phyloP scores from a whole-genome alignment of 2,329 filamentous ascomycete genomes.

The Fusarium tanahbumbuense region DNA sequence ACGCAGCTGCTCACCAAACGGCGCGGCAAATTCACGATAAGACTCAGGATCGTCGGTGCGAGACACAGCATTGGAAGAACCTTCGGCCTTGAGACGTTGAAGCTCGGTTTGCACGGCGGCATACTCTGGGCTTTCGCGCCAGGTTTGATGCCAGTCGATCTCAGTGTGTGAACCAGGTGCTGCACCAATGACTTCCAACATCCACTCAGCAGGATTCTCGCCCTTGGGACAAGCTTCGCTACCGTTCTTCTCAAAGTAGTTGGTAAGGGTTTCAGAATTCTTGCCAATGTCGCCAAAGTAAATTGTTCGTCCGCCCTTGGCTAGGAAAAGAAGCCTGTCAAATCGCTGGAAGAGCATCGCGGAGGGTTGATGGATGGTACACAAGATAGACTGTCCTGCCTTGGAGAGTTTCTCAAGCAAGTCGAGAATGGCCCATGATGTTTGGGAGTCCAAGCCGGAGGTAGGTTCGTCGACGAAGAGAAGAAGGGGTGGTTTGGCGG shows the following conservation, averaged over 20 bases:
- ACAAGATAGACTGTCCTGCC: slow-evolving; percentile 61
- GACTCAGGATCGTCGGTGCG: slow-evolving; percentile 52
- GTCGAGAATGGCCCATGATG: slow-evolving; percentile 77
- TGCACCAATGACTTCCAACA: slow-evolving; percentile 45
- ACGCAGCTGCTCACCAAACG: slow-evolving; percentile 74
- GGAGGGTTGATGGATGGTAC: slow-evolving; percentile 65
- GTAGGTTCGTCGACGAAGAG: slow-evolving; percentile 68
- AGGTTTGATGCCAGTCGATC: slow-evolving; percentile 42
- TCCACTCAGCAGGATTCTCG: slow-evolving; percentile 46
- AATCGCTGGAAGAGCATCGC: slow-evolving; percentile 57
- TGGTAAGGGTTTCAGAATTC: slow-evolving; percentile 38
- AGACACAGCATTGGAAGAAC: slow-evolving; percentile 51
- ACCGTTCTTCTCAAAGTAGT: slow-evolving; percentile 40
- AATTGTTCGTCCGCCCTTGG: slow-evolving; percentile 44
- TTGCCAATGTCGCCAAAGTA: slow-evolving; percentile 46
- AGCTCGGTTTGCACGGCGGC: slow-evolving; percentile 64
- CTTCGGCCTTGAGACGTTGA: slow-evolving; percentile 63
- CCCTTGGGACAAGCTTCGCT: slow-evolving; percentile 33
- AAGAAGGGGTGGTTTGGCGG: slow-evolving; percentile 58
- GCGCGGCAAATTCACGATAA: slow-evolving; percentile 83
- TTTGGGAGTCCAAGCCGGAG: slow-evolving; percentile 68
- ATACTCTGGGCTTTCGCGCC: slow-evolving; percentile 59
- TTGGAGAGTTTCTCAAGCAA: slow-evolving; percentile 74
- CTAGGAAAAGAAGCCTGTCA: slow-evolving; percentile 65
- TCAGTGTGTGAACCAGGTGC: slow-evolving; percentile 41